Conservation (phyloP, 495 filamentous ascomycete species). For the Lepidopterella palustris region DNA sequence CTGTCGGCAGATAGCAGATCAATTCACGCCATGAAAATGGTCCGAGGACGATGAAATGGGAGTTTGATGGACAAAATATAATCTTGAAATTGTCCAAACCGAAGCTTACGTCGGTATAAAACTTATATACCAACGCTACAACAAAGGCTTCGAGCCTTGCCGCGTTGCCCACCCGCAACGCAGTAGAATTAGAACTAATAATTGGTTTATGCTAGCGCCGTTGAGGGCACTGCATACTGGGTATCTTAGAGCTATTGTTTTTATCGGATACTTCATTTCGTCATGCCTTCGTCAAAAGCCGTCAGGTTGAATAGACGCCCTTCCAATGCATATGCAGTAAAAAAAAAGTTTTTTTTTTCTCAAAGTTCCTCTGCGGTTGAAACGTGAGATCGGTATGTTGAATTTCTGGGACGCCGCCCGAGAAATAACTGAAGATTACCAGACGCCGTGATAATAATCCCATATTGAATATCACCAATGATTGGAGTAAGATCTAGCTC, state of each 20-base stretch:
- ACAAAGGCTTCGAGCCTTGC: too few species aligned
- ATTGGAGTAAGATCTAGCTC: constrained; percentile 5
- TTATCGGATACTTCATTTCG: background rate
- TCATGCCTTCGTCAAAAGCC: constrained; percentile 9
- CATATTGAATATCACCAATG: constrained; percentile 5
- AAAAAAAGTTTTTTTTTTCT: background rate
- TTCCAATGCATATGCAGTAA: constrained; percentile 12
- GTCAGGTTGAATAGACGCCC: constrained; percentile 32
- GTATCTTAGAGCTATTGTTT: constrained; percentile 5
- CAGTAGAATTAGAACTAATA: too few species aligned
- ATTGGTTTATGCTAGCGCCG: too few species aligned
- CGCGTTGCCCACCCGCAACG: too few species aligned
- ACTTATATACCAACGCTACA: too few species aligned
- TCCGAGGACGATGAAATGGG: too few species aligned
- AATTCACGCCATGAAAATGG: too few species aligned
- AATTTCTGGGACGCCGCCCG: constrained; percentile 6
- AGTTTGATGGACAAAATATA: too few species aligned
- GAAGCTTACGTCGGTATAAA: too few species aligned
- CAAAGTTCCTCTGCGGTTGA: background rate
- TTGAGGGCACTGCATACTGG: constrained; percentile 15
- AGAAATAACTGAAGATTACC: background rate
- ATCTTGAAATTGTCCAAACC: too few species aligned
- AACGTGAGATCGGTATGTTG: constrained; percentile 14
- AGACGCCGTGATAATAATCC: too few species aligned
- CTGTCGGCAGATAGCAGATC: too few species aligned